Conservation (phyloP, 2,329 filamentous ascomycete species). For the Cladophialophora psammophila region DNA sequence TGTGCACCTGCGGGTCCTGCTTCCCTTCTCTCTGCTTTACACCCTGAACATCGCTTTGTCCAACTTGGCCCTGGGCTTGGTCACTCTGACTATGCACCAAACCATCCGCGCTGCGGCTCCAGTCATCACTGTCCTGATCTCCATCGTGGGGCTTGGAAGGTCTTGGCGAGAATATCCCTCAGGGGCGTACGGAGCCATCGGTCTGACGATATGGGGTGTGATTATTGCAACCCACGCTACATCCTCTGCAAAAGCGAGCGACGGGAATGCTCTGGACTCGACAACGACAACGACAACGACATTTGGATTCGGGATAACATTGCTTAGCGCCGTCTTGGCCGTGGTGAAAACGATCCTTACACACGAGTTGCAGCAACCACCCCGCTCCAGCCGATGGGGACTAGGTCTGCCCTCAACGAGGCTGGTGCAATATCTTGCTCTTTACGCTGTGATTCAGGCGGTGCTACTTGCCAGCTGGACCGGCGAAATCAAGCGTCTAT, state of each 20-base stretch:
- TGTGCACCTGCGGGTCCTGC: slow-evolving; percentile 11
- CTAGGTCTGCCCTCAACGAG: slow-evolving; percentile 19
- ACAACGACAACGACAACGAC: not conserved
- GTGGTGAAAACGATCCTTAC: slow-evolving; percentile 25
- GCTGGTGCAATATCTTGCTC: slow-evolving; percentile 22
- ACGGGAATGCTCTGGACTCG: not conserved
- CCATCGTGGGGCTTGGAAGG: slow-evolving; percentile 7
- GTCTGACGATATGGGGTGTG: slow-evolving; percentile 22
- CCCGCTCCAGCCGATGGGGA: not conserved
- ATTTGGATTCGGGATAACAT: slow-evolving; percentile 6
- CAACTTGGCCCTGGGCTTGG: slow-evolving; percentile 30
- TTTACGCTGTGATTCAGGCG: slow-evolving; percentile 22
- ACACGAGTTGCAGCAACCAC: slow-evolving; percentile 20
- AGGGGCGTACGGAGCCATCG: slow-evolving; percentile 13
- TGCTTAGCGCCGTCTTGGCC: slow-evolving; percentile 22
- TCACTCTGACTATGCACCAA: slow-evolving; percentile 32
- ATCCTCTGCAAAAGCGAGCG: not conserved
- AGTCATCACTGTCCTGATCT: slow-evolving; percentile 24
- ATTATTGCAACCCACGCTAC: slow-evolving; percentile 17
- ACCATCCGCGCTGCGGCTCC: slow-evolving; percentile 32
- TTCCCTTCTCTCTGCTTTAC: slow-evolving; percentile 32
- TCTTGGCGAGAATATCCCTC: slow-evolving; percentile 12
- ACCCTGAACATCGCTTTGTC: slow-evolving; percentile 32
- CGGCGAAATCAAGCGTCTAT: slow-evolving; percentile 16
- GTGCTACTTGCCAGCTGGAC: slow-evolving; percentile 19